Evolutionary conservation across 495 filamentous ascomycete genomes (phyloP).

Genomic region (Penicillium turbatum): DNA sequence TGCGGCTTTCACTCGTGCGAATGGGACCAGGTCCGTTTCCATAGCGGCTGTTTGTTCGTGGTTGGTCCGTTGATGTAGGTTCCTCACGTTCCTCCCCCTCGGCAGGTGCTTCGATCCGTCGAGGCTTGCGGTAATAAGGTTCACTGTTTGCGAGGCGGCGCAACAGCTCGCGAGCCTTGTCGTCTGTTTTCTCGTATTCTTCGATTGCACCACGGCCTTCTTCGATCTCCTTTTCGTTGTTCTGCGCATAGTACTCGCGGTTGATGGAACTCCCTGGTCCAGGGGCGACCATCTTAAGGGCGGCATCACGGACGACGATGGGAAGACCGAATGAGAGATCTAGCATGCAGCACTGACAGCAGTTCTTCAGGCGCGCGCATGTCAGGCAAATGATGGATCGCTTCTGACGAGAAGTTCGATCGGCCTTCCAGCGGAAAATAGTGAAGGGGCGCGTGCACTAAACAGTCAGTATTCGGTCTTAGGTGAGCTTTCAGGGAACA

Average conservation of each 20-base stretch:
- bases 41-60: slow-evolving; percentile 39
- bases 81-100: slow-evolving; percentile 35
- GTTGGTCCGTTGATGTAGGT: slow-evolving; percentile 20
- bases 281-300: slow-evolving; percentile 92
- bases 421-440: slow-evolving; percentile 89
- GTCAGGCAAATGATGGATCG: slow-evolving; percentile 91
- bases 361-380: slow-evolving; percentile 91
- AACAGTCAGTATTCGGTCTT: slow-evolving; percentile 10
- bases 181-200: slow-evolving; percentile 94
- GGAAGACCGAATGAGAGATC: slow-evolving; percentile 93
- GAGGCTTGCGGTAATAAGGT: slow-evolving; percentile 85
- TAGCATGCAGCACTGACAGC: slow-evolving; percentile 98
- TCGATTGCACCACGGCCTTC: slow-evolving; percentile 78
- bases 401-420: slow-evolving; percentile 81
- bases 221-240: slow-evolving; percentile 91
- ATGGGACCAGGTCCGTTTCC: slow-evolving; percentile 56
- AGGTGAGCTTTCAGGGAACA: neutral
- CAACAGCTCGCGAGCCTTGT: slow-evolving; percentile 87
- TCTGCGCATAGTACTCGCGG: slow-evolving; percentile 94
- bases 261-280: slow-evolving; percentile 89
- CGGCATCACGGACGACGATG: slow-evolving; percentile 91
- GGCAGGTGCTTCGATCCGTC: slow-evolving; percentile 56
- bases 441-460: slow-evolving; percentile 92
- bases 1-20: slow-evolving; percentile 55
- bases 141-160: slow-evolving; percentile 83